A percentile compares a stretch with the other conserved stretches of the same genome.
Evolutionary conservation across 257 asterid species (phyloP).

Genomic region (Verbena officinalis): DNA sequence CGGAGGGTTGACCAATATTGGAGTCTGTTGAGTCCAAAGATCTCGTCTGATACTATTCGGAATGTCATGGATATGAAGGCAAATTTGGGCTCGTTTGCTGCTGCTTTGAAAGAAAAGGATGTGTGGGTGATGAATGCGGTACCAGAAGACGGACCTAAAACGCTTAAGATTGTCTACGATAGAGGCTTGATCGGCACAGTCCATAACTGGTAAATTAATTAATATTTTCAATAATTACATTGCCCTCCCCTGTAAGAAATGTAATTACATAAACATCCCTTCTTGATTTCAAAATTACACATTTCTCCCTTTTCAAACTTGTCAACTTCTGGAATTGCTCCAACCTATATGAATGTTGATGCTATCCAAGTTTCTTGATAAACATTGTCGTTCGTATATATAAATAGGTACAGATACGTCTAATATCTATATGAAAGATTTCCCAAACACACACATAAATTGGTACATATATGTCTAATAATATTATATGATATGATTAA

Average conservation of each 20-base stretch:
- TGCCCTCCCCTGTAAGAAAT: too few relatives aligned
- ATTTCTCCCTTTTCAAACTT: too few relatives aligned
- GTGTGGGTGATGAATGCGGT: slow-evolving; percentile 99
- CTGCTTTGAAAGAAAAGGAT: slow-evolving; percentile 84
- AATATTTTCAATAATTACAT: background rate
- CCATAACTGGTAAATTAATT: slow-evolving; percentile 71
- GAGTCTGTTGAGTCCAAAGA: slow-evolving; percentile 75
- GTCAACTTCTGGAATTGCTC: too few relatives aligned
- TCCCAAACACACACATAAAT: too few relatives aligned
- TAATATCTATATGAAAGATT: too few relatives aligned
- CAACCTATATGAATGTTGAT: too few relatives aligned
- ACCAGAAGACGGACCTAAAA: slow-evolving; percentile 93
- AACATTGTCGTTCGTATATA: too few relatives aligned
- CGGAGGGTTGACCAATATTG: slow-evolving; percentile 79
- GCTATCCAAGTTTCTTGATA: too few relatives aligned
- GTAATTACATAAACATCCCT: too few relatives aligned
- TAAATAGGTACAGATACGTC: too few relatives aligned
- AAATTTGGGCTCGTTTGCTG: slow-evolving; percentile 90
- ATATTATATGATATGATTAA: background rate
- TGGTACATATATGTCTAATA: too few relatives aligned
- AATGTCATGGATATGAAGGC: slow-evolving; percentile 99
- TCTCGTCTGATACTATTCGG: slow-evolving; percentile 68
- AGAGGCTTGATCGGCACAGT: slow-evolving; percentile 89
- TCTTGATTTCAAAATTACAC: too few relatives aligned
- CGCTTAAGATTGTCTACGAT: slow-evolving; percentile 83